Base-by-base conservation (phyloP, 73 alveolate genomes). In the Tetrahymena elliotti region DNA sequence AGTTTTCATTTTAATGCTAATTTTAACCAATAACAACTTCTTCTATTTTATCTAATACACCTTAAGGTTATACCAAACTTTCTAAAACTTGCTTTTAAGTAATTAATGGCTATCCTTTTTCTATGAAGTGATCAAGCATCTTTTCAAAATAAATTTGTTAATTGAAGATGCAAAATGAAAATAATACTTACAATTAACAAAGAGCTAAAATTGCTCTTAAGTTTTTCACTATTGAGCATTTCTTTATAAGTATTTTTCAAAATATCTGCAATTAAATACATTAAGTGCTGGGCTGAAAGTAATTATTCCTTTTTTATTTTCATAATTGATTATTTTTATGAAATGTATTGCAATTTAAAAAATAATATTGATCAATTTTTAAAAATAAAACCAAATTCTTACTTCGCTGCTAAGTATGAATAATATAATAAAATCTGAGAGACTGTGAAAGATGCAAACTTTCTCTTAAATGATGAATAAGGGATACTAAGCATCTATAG, bases 71-170 rank as follows among this genome's bases (percentile, higher is more conserved):
- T 9, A 94, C 52, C 2, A 94, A 33, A 88, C 95, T 84, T 53
- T 94, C 96, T 18, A 94, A 47, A 93, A 94, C 96, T 84, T 94
- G 82, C 83, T 94, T 94, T 84, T 94, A 47, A 47, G 96, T 84
- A 27, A 94, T 94, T 47, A 39, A 52, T 33, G 96, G 96, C 38
- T 94, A 84, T 34, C 96, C 96, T 35, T 94, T 84, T 40, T 94
- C 96, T 31, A 94, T 52, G 18, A 94, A 13, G 18, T 93, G 47
- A 94, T 94, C 96, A 31, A 94, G 93, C 96, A 94, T 94, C 27
- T 84, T 84, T n/a, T 39, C 92, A 18, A 34, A 88, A 47, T 33
- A 68, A 22, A 27, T 27, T 16, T 22, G 10, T 68, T n/a, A 68
- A 68, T 68, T 27, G 34, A 4, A 68, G 33, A 27, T 68, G n/a